A percentile compares a stretch with the other conserved stretches of the same genome.
Evolutionary conservation across 768 basidiomycete genomes (phyloP).

Genomic region (Auriscalpium vulgare): DNA sequence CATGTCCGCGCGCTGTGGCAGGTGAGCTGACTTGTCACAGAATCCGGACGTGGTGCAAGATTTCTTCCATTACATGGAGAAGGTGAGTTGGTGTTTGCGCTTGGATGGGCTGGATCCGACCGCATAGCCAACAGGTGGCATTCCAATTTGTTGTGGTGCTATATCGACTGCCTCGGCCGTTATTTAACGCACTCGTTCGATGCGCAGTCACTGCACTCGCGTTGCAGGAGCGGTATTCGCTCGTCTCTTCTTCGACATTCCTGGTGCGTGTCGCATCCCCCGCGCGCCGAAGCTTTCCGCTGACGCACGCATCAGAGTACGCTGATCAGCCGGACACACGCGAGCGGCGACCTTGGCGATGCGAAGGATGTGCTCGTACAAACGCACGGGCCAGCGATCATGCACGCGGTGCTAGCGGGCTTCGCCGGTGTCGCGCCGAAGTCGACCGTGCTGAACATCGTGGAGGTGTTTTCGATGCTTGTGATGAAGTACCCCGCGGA

Average conservation of each 20-base stretch:
- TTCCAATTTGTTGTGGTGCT: conserved; percentile 55
- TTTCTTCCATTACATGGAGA: conserved; percentile 79
- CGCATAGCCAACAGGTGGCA: conserved; percentile 26
- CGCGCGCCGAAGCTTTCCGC: background rate
- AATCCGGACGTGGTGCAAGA: conserved; percentile 89
- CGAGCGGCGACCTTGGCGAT: conserved; percentile 51
- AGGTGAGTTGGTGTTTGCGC: conserved; percentile 34
- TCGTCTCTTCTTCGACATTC: conserved; percentile 77
- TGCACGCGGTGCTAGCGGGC: conserved; percentile 67
- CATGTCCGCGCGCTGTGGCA: background rate
- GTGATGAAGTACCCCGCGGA: conserved; percentile 47
- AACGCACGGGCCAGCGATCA: conserved; percentile 54
- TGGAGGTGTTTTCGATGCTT: conserved; percentile 70
- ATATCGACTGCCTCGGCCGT: conserved; percentile 53
- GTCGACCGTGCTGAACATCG: conserved; percentile 75
- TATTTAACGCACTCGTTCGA: conserved; percentile 61
- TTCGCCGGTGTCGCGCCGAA: conserved; percentile 83
- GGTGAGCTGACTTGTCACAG: conserved; percentile 28
- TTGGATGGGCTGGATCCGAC: background rate
- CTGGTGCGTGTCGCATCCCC: conserved; percentile 37
- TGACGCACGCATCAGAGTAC: conserved; percentile 37
- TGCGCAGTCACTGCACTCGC: conserved; percentile 60
- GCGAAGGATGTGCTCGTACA: conserved; percentile 45
- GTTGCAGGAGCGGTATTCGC: conserved; percentile 78
- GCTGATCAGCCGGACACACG: conserved; percentile 57